Conservation (phyloP, 129 eudicot genomes). For the Helianthus tuberosus region DNA sequence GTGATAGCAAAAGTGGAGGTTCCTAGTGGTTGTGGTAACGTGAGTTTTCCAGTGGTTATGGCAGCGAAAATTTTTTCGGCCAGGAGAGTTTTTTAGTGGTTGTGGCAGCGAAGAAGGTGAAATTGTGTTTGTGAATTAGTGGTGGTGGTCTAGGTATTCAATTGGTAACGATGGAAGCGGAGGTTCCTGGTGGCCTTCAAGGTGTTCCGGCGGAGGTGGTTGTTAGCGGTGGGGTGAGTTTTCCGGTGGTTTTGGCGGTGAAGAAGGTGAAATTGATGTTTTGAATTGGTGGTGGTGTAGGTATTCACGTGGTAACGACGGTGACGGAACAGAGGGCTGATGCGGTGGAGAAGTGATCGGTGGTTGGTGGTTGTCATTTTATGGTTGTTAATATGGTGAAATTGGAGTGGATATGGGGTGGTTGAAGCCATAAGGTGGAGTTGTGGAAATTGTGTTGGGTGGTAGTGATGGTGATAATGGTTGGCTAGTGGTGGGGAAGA, state of each 20-base stretch:
- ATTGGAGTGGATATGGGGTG: slow-evolving; percentile 16
- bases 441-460: neutral
- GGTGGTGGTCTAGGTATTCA: too few species aligned
- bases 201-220: slow-evolving; percentile 13
- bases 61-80: too few species aligned
- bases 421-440: slow-evolving; percentile 28
- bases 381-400: slow-evolving; percentile 20
- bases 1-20: neutral
- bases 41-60: too few species aligned
- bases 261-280: slow-evolving; percentile 24
- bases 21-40: too few species aligned
- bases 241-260: slow-evolving; percentile 16
- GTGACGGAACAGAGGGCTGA: slow-evolving; percentile 1
- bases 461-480: neutral
- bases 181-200: slow-evolving; percentile 14
- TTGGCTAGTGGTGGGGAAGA: slow-evolving; percentile 13
- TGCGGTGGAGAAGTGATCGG: slow-evolving; percentile 6
- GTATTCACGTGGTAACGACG: slow-evolving; percentile 24
- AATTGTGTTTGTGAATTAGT: too few species aligned
- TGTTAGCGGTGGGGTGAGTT: slow-evolving; percentile 7
- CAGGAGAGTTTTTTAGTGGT: too few species aligned
- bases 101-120: too few species aligned
- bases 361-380: slow-evolving; percentile 20
- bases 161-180: neutral
- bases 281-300: slow-evolving; percentile 17